phyloP scores from a whole-genome alignment of 257 asterid genomes.

The Solanum pinnatisectum region DNA sequence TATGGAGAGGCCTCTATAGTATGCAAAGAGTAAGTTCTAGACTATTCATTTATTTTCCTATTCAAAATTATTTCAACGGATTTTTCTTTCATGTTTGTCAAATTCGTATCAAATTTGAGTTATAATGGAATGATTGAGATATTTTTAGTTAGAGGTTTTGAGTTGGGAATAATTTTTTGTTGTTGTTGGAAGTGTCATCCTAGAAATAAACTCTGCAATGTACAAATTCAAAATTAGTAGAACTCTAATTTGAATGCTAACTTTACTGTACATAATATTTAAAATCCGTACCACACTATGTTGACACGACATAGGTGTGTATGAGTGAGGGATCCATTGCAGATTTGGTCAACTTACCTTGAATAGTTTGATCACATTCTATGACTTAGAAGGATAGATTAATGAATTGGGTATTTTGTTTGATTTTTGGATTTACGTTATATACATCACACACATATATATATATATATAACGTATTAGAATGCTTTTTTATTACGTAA shows the following conservation, averaged over 20 bases:
- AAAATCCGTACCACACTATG: too few species aligned
- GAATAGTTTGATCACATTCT: background rate
- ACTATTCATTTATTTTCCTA: background rate
- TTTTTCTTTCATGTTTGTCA: background rate
- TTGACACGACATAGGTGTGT: background rate
- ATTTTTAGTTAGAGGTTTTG: background rate
- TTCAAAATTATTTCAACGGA: background rate
- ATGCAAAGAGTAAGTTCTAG: constrained; percentile 48
- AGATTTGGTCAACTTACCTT: background rate
- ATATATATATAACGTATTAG: too few species aligned
- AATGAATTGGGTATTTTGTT: background rate
- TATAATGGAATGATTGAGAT: background rate
- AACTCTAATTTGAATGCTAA: rapidly evolving
- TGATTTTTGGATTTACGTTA: too few species aligned
- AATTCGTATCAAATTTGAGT: too few species aligned
- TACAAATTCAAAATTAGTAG: background rate
- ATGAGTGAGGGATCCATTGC: background rate
- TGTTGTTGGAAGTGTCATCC: rapidly evolving
- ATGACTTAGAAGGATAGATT: too few species aligned
- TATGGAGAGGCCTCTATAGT: constrained; percentile 59
- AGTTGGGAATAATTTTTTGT: background rate
- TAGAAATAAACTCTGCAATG: background rate
- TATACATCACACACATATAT: too few species aligned
- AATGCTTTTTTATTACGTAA: too few species aligned
- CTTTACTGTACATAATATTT: background rate